Base-by-base conservation (phyloP, 495 filamentous ascomycete species). In the Podospora didyma region DNA sequence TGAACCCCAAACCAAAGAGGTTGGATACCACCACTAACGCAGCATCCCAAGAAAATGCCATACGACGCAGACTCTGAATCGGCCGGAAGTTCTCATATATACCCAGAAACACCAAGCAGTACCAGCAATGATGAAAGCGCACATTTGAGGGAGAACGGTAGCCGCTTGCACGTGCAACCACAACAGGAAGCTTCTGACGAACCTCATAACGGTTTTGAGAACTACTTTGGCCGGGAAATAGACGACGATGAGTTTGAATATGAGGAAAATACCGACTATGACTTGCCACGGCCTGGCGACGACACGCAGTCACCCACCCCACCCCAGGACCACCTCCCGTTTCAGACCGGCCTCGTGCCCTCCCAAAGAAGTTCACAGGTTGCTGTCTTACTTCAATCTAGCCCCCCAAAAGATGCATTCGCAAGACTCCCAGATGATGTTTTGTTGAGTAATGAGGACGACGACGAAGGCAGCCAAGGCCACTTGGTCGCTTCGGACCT, bases 321-420 rank as follows among this genome's bases (percentile, higher is more conserved):
- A 1, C 9, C 26, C 9, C 26, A 9, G 9, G 39, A 5, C 39
- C 9, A 10, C 34, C 14, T 9, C n/a, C 12, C 12, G n/a, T 42
- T 14, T 42, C 39, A 42, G n/a, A 42, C 12, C 12, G 5, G 39
- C n/a, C 6, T 17, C 14, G 5, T 14, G 12, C 5, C 39, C 12
- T 14, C 39, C 4, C 1, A 42, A 17, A 7, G n/a, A 16, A 5
- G 14, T 17, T 42, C 39, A 5, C 39, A 42, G 12, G 39, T 42
- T 14, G 39, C 39, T 42, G 39, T 42, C n/a, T 5, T 42, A 42
- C 52, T 62, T 49, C 56, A 56, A 12, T 56, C 60, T 12, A 62
- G 51, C 17, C 52, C 48, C 0, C 51, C 20, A 24, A 55, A 34
- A 19, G n/a, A 49, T 10, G 20, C 37, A 24, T 54, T 46, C 20